Evolutionary conservation across 2,329 filamentous ascomycete species (phyloP).

Genomic region (Aspergillus puulaauensis): DNA sequence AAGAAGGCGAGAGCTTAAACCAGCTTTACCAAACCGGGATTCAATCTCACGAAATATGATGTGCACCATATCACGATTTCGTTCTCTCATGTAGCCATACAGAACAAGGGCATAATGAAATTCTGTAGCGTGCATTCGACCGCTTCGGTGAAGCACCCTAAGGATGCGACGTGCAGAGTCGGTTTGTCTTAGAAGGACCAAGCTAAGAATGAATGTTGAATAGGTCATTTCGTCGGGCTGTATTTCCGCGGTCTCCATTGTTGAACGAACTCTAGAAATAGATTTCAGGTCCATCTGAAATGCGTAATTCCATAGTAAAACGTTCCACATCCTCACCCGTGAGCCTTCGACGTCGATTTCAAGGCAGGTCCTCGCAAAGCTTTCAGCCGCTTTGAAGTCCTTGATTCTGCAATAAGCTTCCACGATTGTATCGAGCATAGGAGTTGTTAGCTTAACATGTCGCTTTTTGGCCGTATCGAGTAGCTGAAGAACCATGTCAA

Average conservation of each 20-base stretch:
- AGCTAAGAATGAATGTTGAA: conserved; percentile 59
- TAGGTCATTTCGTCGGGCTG: conserved; percentile 59
- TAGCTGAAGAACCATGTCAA: conserved; percentile 66
- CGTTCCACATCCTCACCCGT: conserved; percentile 73
- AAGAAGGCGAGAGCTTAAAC: conserved; percentile 35
- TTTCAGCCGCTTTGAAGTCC: conserved; percentile 55
- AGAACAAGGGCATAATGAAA: conserved; percentile 50
- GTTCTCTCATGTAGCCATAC: conserved; percentile 50
- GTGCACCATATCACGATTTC: conserved; percentile 50
- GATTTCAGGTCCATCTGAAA: conserved; percentile 58
- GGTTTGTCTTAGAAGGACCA: conserved; percentile 54
- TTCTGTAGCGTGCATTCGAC: conserved; percentile 39
- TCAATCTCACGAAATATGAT: conserved; percentile 48
- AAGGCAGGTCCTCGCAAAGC: conserved; percentile 58
- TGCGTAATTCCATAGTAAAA: conserved; percentile 69
- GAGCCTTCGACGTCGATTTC: conserved; percentile 51
- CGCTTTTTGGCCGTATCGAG: conserved; percentile 61
- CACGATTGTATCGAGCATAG: conserved; percentile 66
- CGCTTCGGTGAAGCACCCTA: conserved; percentile 37
- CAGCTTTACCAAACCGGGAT: conserved; percentile 34
- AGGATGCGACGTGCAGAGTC: conserved; percentile 57
- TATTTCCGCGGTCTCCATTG: conserved; percentile 55
- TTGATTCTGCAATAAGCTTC: conserved; percentile 65
- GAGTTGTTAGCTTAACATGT: conserved; percentile 51
- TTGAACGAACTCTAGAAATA: conserved; percentile 54